phyloP scores from a whole-genome alignment of 2,329 filamentous ascomycete genomes.

The Stagonosporopsis cucurbitacearum region DNA sequence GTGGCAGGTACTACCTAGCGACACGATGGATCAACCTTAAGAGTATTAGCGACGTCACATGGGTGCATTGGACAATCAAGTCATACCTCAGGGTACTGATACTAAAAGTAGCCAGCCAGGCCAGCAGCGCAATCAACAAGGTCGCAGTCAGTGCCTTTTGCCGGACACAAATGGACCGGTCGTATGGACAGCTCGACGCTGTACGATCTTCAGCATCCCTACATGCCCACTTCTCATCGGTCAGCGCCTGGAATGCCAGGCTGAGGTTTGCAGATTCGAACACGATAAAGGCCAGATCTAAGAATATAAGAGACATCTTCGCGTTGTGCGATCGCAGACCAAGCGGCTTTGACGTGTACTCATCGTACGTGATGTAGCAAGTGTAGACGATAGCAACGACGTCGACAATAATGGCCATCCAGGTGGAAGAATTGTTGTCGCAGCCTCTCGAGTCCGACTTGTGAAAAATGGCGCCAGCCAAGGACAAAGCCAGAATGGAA shows the following conservation, averaged over 20 bases:
- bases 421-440: constrained; percentile 66
- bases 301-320: constrained; percentile 87
- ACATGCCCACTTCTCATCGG: constrained; percentile 64
- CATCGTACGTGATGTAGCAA: constrained; percentile 92
- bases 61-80: neutral
- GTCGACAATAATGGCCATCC: constrained; percentile 90
- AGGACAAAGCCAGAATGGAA: constrained; percentile 78
- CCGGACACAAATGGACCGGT: constrained; percentile 61
- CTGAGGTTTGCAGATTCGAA: constrained; percentile 94
- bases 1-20: constrained; percentile 30
- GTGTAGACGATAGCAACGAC: constrained; percentile 88
- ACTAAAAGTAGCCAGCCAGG: constrained; percentile 90
- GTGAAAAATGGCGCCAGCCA: constrained; percentile 77
- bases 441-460: constrained; percentile 48
- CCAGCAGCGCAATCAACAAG: constrained; percentile 78
- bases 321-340: constrained; percentile 82
- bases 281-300: constrained; percentile 96
- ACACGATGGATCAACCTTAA: constrained; percentile 39
- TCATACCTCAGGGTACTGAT: constrained; percentile 65
- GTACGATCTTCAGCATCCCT: constrained; percentile 25
- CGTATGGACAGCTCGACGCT: constrained; percentile 32
- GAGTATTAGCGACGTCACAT: constrained; percentile 15
- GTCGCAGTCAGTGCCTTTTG: constrained; percentile 78
- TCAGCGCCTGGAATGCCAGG: constrained; percentile 84
- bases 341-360: constrained; percentile 92